Evolutionary conservation across 1,139 yeast species (phyloP), one percentile per base, ranked within the genome.

Genomic region (Pichia sp.): DNA sequence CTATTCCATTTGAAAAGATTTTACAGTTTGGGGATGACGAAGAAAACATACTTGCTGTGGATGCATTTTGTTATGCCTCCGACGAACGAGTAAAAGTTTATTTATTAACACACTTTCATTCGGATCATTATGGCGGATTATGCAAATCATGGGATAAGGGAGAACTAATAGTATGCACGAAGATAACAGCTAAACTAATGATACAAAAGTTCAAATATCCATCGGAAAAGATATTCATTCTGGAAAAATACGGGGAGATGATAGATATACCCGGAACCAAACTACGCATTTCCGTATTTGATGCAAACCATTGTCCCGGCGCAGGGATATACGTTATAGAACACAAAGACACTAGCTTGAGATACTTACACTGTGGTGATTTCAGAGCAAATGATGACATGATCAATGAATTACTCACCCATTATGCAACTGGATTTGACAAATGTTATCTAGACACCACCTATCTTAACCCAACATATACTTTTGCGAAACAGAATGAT

Each of bases 281-380:
- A 0, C 64, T 88, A 1, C 72, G 73, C 40, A 90, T 88, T 0
- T 76, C 82, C 0, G 71, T 83, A 10, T 67, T 85, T 10, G 88
- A 87, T 53, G 99, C 98, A 0, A 91, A 93, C 57, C 99, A 93
- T 66, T 93, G 99, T 65, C 98, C 98, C 1, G 99, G 99, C 2
- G 88, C 97, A 1, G 89, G 81, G 0, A 77, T 93, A 0, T 85
- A 90, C 53, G 66, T 90, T 17, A 85, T 88, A 57, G 85, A 84
- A 58, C 77, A 63, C 40, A 63, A 48, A 24, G 27, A 24, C 10
- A 8, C 10, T 2, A 47, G 66, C 1, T 49, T 44, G 28, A 57
- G 54, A 45, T 58, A 71, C 40, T 66, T 93, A 34, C 99, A 93
- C 63, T 90, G 97, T 47, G 99, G 98, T 5, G 99, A 93, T 65